phyloP scores from a whole-genome alignment of 306 rosid genomes.

The Cucurbita maxima region DNA sequence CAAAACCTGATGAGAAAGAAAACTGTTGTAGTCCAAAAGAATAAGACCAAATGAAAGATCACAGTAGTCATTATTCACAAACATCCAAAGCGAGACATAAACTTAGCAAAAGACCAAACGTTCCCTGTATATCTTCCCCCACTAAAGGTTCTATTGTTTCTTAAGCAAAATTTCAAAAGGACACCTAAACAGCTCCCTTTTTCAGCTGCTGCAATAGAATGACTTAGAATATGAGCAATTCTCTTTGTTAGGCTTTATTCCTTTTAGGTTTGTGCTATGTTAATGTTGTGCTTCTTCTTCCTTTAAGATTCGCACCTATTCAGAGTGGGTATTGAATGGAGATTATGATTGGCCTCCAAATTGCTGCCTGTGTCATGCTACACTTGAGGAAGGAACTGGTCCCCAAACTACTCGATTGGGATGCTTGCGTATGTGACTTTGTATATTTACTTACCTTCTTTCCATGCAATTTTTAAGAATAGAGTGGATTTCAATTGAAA shows the following conservation, averaged over 20 bases:
- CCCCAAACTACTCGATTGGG: conserved; percentile 80
- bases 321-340: conserved; percentile 97
- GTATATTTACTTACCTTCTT: conserved; percentile 9
- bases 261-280: not conserved
- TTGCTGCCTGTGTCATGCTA: conserved; percentile 70
- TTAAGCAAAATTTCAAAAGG: not conserved
- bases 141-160: not conserved
- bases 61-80: not conserved
- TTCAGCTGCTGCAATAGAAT: not conserved
- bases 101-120: not conserved
- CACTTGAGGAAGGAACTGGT: conserved; percentile 52
- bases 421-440: conserved; percentile 81
- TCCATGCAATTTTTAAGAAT: not conserved
- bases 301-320: conserved; percentile 71
- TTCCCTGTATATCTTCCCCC: not conserved
- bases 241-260: not conserved
- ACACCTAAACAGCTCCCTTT: not conserved
- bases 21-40: not conserved
- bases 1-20: not conserved
- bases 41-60: too few species aligned
- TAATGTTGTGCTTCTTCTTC: conserved; percentile 10
- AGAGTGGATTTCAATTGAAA: conserved; percentile 1
- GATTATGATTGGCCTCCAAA: conserved; percentile 96
- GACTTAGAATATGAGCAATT: not conserved
- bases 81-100: not conserved